phyloP scores from a whole-genome alignment of 108 stramenopile genomes.

The Nannochloropsis oceanica region DNA sequence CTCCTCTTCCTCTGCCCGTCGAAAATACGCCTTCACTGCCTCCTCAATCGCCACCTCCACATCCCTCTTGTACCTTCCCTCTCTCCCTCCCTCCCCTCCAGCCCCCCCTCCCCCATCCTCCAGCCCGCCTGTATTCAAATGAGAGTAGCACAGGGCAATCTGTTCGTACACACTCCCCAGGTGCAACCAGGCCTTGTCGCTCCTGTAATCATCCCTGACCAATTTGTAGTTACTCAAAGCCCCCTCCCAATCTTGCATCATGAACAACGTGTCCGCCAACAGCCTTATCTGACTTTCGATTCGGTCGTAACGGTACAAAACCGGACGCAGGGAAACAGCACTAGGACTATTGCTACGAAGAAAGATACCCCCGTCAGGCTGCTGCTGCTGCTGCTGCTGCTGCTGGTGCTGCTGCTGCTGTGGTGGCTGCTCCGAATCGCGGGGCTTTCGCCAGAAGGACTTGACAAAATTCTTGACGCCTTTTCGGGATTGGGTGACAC shows the following conservation, averaged over 20 bases:
- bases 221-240: slow-evolving; percentile 22
- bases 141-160: neutral
- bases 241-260: slow-evolving; percentile 22
- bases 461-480: slow-evolving; percentile 28
- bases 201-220: slow-evolving; percentile 22
- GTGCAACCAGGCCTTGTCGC: neutral
- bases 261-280: slow-evolving; percentile 27
- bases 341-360: neutral
- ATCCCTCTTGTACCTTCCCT: neutral
- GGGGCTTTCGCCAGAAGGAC: slow-evolving; percentile 29
- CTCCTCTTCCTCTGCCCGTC: neutral
- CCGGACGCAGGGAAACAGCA: neutral
- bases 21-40: neutral
- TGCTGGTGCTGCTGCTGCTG: neutral
- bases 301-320: neutral
- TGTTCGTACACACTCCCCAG: neutral
- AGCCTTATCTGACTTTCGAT: slow-evolving; percentile 34
- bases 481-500: slow-evolving; percentile 14
- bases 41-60: neutral
- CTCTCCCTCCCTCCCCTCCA: neutral
- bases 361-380: neutral
- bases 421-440: neutral
- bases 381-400: neutral
- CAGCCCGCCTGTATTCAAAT: neutral
- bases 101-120: neutral